phyloP scores from a whole-genome alignment of 257 asterid genomes.

The Ballota nigra region DNA sequence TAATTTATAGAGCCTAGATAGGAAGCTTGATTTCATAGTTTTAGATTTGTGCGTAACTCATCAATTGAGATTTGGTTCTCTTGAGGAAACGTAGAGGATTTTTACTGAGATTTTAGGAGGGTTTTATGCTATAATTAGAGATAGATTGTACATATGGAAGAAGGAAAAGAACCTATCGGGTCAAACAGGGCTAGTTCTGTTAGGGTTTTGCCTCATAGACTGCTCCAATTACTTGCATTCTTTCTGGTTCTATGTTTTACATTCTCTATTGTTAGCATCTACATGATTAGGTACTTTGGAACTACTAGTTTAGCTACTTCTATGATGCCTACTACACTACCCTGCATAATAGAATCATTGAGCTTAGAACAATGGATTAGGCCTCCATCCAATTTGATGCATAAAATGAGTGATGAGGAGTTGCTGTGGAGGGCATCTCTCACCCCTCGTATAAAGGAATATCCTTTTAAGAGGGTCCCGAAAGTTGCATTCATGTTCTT shows the following conservation, averaged over 20 bases:
- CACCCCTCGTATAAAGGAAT: conserved; percentile 37
- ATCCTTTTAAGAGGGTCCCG: conserved; percentile 48
- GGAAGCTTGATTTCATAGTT: background rate
- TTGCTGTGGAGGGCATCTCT: conserved; percentile 58
- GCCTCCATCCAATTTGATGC: conserved; percentile 48
- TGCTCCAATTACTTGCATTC: conserved; percentile 44
- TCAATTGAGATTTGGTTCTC: background rate
- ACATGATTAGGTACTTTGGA: conserved; percentile 50
- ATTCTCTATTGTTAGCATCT: conserved; percentile 47
- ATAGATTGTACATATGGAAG: conserved; percentile 39
- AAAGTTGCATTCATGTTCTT: conserved; percentile 72
- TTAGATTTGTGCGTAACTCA: background rate
- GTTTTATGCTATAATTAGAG: conserved; percentile 18
- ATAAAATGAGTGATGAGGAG: conserved; percentile 56
- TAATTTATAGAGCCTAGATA: background rate
- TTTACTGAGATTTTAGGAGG: conserved; percentile 7
- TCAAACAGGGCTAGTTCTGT: conserved; percentile 29
- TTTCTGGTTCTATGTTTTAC: conserved; percentile 44
- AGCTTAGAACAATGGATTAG: conserved; percentile 37
- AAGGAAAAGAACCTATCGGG: conserved; percentile 43
- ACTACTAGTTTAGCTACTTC: conserved; percentile 25
- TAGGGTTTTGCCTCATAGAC: conserved; percentile 49
- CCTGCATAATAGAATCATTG: conserved; percentile 26
- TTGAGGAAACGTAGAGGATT: background rate
- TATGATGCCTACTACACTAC: conserved; percentile 23